Conservation (phyloP, 129 eudicot genomes). For the Flaveria trinervia region DNA sequence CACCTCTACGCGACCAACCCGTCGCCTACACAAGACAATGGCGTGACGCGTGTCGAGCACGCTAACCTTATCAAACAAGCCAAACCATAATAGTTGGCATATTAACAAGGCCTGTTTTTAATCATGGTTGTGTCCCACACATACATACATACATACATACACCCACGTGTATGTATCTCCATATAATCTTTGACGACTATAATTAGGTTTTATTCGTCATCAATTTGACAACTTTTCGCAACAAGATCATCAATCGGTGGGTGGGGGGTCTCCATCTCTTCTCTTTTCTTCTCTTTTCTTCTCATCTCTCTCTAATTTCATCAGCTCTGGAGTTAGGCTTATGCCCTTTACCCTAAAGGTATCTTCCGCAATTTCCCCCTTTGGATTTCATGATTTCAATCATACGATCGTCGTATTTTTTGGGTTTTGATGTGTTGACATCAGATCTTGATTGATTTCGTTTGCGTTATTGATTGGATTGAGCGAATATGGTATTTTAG, state of each 20-base stretch:
- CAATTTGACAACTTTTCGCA: conserved; percentile 11
- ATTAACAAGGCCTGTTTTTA: background rate
- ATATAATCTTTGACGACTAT: conserved; percentile 23
- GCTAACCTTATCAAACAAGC: background rate
- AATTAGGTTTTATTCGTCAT: conserved; percentile 27
- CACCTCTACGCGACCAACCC: too few species aligned
- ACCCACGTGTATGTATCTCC: conserved; percentile 16
- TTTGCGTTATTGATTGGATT: conserved; percentile 1
- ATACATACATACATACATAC: conserved; percentile 15
- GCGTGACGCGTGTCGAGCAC: too few species aligned
- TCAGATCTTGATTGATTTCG: conserved; percentile 33
- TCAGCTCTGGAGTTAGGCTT: conserved; percentile 58
- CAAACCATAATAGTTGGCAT: background rate
- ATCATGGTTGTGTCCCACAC: conserved; percentile 9
- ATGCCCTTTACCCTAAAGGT: conserved; percentile 84
- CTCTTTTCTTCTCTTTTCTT: conserved; percentile 40
- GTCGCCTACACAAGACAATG: too few species aligned
- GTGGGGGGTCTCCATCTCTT: conserved; percentile 38
- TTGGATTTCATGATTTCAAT: background rate
- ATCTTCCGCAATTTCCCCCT: background rate
- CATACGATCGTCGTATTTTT: background rate
- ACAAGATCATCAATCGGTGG: conserved; percentile 17
- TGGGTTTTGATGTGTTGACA: background rate
- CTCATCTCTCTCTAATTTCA: conserved; percentile 13
- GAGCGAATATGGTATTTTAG: conserved; percentile 29